Evolutionary conservation across 1,139 yeast species (phyloP), one percentile per base, ranked within the genome.

Genomic region (Blastobotrys illinoisensis): DNA sequence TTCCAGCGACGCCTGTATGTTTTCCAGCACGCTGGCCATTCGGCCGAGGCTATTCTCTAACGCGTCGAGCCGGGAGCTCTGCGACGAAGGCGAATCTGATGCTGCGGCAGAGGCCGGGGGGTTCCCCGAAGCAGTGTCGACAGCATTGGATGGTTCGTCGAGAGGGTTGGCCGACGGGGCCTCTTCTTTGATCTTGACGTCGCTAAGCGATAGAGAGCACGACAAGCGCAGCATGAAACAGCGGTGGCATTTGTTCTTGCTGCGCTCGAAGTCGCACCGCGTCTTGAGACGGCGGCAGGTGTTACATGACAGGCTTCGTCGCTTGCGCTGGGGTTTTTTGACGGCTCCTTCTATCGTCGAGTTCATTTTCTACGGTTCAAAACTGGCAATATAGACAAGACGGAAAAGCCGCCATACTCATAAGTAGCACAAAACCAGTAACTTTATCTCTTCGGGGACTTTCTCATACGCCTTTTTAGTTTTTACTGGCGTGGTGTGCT

Each of bases 201-300:
- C 40, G 11, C 40, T 32, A n/a, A 32, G 40, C 5, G 40, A 32
- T 48, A 79, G 61, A 0, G 82, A 77, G 58, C 85, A 80, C 1
- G 69, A 72, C 9, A 79, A 60, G 46, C 75, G 66, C 47, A 79
- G 62, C 46, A 79, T 73, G 49, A 66, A 68, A 57, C 85, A 80
- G 21, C 83, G 68, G 56, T 77, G 78, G 60, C 85, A 80, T 58
- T 74, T 73, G 3, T 73, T 73, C 19, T 65, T 63, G 1, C 67
- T 61, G 0, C 73, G 70, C 46, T 75, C 78, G 56, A 72, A 75
- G 57, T 77, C 81, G 62, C 85, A 80, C 53, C 82, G 71, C 1
- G 83, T 79, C 62, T 80, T 80, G 59, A 78, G 70, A 60, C 74
- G 76, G 11, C 83, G 70, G 58, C 85, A 80, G n/a, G 74, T 71